Evolutionary conservation across 73 alveolate species (phyloP).

Genomic region (Blepharisma japonicum): DNA sequence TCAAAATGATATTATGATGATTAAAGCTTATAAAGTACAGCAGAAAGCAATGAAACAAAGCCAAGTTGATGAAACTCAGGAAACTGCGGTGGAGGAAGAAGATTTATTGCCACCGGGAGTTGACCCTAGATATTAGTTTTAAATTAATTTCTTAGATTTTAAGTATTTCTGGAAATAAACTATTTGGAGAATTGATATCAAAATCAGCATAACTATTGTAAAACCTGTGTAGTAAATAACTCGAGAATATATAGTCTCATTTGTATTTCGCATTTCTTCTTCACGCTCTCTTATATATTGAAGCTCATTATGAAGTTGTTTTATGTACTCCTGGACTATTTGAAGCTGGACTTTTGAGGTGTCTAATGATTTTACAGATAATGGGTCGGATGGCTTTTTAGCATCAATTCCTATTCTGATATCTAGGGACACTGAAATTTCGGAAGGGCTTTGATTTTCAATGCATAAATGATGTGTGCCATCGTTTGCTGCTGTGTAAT

Average conservation of each 20-base stretch:
- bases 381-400: background rate
- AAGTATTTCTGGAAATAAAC: conserved; percentile 17
- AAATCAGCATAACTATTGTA: conserved; percentile 15
- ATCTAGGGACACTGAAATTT: background rate
- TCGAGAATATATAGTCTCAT: conserved; percentile 3
- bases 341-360: background rate
- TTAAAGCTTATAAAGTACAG: conserved; percentile 13
- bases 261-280: conserved; percentile 28
- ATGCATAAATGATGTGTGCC: conserved; percentile 14
- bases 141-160: conserved; percentile 18
- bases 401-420: conserved; percentile 24
- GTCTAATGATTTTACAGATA: background rate
- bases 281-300: conserved; percentile 30
- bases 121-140: background rate
- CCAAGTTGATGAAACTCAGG: background rate
- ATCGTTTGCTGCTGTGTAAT: background rate
- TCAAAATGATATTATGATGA: background rate
- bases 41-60: background rate
- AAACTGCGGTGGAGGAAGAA: conserved; percentile 30
- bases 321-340: conserved; percentile 1
- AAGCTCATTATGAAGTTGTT: background rate
- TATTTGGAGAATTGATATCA: conserved; percentile 2
- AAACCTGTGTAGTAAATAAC: conserved; percentile 13
- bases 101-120: conserved; percentile 26
- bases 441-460: background rate